phyloP scores from a whole-genome alignment of 352 stramenopile genomes.

The Aphanomyces cochlioides region DNA sequence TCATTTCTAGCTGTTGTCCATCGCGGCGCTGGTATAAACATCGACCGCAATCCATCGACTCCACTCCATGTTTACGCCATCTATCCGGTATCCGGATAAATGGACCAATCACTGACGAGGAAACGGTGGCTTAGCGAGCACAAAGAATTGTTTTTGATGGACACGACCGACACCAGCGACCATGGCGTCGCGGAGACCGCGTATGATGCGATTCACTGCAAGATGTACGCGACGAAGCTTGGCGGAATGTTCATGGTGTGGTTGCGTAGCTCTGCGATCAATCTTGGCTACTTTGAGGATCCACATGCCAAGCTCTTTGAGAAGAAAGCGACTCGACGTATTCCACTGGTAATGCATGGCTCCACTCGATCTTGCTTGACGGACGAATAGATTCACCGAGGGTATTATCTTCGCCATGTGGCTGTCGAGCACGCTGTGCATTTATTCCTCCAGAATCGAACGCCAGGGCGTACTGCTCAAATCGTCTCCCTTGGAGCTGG shows the following conservation, averaged over 20 bases:
- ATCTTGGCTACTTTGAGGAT: slow-evolving; percentile 57
- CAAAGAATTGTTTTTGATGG: too few species aligned
- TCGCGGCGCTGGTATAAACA: too few species aligned
- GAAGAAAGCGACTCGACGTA: slow-evolving; percentile 54
- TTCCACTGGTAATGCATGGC: slow-evolving; percentile 46
- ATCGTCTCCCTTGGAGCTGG: slow-evolving; percentile 31
- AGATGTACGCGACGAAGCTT: slow-evolving; percentile 44
- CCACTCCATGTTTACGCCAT: too few species aligned
- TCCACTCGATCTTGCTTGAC: neutral
- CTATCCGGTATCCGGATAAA: too few species aligned
- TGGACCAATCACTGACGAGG: too few species aligned
- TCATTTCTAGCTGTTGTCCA: too few species aligned
- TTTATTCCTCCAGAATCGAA: slow-evolving; percentile 46
- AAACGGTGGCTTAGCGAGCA: too few species aligned
- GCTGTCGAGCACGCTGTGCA: slow-evolving; percentile 52
- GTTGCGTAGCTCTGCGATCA: slow-evolving; percentile 49
- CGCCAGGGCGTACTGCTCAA: neutral
- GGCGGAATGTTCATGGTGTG: neutral
- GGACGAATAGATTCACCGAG: slow-evolving; percentile 57
- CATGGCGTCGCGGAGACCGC: slow-evolving; percentile 78
- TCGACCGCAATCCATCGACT: too few species aligned
- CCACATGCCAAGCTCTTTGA: slow-evolving; percentile 59
- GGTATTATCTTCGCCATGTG: slow-evolving; percentile 68
- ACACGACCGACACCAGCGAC: slow-evolving; percentile 38
- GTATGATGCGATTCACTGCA: slow-evolving; percentile 70